Base-by-base conservation (phyloP, 2,329 filamentous ascomycete species). In the Talaromyces sp. region DNA sequence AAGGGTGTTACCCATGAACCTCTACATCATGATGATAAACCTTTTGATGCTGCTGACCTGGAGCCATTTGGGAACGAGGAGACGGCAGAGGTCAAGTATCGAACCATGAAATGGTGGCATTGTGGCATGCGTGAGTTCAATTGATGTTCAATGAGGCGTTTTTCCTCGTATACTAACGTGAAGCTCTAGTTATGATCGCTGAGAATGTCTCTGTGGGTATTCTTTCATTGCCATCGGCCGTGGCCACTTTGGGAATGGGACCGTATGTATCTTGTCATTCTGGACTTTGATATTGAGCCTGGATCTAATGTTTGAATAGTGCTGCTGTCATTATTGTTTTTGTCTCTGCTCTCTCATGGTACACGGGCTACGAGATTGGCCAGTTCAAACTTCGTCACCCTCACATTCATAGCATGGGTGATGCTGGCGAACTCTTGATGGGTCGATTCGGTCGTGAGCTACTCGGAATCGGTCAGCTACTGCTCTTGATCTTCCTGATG, bases 401-500 rank as follows among this genome's bases (percentile, higher is more conserved):
- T 2, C 71, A 83, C 13, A 78, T 89, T 40, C 80, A 83, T 48
- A 85, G 83, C 65, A 88, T 89, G 66, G 84, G 85, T 35, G 87
- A 90, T 62, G 86, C 84, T 13, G 86, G 86, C 1, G 74, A 80
- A 39, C 73, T 89, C 49, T 76, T 90, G 50, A 76, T 81, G 60
- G 87, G 88, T n/a, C 74, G 72, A 10, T 72, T 83, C 24, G 86
- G 84, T 3, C 82, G 84, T 55, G 83, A 87, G 64, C 54, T 90
- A 39, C 75, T 87, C 32, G 84, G 84, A 29, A 71, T 77, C 54
- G 85, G 82, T 60, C 86, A 87, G 60, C 71, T 81, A 1, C 70
- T 89, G 14, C 82, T 89, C 65, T 73, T 89, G 33, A 75, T 87
- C 52, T 88, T 90, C 73, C 81, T 88, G 54, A 84, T 87, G 70